phyloP scores from a whole-genome alignment of 179 eudicot genomes.

The Actinidia arguta region DNA sequence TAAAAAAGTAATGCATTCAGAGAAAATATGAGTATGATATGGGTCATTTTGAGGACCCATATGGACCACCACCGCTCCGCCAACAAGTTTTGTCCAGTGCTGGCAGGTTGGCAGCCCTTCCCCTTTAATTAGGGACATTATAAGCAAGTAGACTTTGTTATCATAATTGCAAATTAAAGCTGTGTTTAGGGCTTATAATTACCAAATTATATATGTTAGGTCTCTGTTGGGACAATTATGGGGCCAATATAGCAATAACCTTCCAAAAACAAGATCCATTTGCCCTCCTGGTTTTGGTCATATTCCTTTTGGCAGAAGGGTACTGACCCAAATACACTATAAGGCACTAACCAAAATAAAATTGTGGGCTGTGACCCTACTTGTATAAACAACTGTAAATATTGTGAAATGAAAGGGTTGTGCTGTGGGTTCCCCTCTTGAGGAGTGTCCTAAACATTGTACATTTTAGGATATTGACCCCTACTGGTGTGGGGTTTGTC shows the following conservation, averaged over 20 bases:
- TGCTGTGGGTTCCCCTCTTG: background rate
- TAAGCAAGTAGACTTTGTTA: background rate
- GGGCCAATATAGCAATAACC: background rate
- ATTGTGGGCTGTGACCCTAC: background rate
- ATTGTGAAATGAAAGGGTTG: background rate
- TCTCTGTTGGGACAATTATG: background rate
- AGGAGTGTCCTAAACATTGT: background rate
- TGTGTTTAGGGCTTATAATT: too few relatives aligned
- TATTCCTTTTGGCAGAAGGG: background rate
- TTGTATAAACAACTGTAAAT: background rate
- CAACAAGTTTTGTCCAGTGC: constrained; percentile 1
- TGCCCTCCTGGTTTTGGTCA: background rate
- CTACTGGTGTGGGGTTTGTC: constrained; percentile 1
- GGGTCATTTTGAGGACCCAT: too few relatives aligned
- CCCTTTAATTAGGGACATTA: background rate
- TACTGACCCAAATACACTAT: background rate
- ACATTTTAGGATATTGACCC: constrained; percentile 3
- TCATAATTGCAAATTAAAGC: too few relatives aligned
- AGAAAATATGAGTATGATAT: too few relatives aligned
- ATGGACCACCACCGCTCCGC: too few relatives aligned
- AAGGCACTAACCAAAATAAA: background rate
- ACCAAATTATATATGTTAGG: too few relatives aligned
- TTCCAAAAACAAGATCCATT: background rate
- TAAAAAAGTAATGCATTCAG: too few relatives aligned
- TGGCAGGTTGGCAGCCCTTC: background rate